Evolutionary conservation across 306 rosid species (phyloP).

Genomic region (Elaeagnus macrophylla): DNA sequence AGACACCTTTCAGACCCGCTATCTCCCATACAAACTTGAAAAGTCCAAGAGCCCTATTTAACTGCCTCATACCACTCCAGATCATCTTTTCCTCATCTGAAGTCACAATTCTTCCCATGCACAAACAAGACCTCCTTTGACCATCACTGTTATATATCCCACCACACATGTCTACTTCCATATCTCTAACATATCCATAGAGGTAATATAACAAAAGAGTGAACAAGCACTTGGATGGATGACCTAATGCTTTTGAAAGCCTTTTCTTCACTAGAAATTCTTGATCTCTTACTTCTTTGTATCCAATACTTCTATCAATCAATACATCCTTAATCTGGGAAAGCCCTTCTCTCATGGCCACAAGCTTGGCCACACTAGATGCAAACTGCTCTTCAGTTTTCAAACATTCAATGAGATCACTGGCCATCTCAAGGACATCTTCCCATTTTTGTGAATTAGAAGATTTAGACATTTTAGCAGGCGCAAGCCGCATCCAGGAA

Average conservation of each 20-base stretch:
- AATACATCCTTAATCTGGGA: slow-evolving; percentile 66
- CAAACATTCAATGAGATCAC: slow-evolving; percentile 48
- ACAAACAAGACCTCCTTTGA: slow-evolving; percentile 38
- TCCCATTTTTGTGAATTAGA: slow-evolving; percentile 59
- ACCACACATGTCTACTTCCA: slow-evolving; percentile 71
- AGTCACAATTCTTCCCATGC: slow-evolving; percentile 73
- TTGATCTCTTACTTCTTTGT: slow-evolving; percentile 61
- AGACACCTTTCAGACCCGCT: slow-evolving; percentile 53
- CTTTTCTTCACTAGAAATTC: slow-evolving; percentile 64
- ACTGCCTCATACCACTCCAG: slow-evolving; percentile 69
- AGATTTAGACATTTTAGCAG: slow-evolving; percentile 28
- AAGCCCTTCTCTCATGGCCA: slow-evolving; percentile 75
- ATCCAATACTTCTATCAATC: slow-evolving; percentile 52
- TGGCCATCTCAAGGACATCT: slow-evolving; percentile 73
- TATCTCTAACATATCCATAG: slow-evolving; percentile 47
- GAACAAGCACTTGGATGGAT: slow-evolving; percentile 78
- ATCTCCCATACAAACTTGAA: slow-evolving; percentile 82
- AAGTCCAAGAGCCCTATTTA: slow-evolving; percentile 64
- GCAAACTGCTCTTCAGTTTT: slow-evolving; percentile 39
- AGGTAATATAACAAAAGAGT: slow-evolving; percentile 64
- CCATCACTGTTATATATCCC: slow-evolving; percentile 37
- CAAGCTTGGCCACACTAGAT: slow-evolving; percentile 44
- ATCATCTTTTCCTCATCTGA: slow-evolving; percentile 56
- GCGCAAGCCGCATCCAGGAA: slow-evolving; percentile 75
- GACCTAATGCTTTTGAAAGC: slow-evolving; percentile 69